Percentiles rank a stretch among this genome's conserved stretches.
These are phyloP conservation scores for Protomyces inouyei DNA, from an alignment of 1,139 yeast genomes.

Conservation along the genomic window DNA sequence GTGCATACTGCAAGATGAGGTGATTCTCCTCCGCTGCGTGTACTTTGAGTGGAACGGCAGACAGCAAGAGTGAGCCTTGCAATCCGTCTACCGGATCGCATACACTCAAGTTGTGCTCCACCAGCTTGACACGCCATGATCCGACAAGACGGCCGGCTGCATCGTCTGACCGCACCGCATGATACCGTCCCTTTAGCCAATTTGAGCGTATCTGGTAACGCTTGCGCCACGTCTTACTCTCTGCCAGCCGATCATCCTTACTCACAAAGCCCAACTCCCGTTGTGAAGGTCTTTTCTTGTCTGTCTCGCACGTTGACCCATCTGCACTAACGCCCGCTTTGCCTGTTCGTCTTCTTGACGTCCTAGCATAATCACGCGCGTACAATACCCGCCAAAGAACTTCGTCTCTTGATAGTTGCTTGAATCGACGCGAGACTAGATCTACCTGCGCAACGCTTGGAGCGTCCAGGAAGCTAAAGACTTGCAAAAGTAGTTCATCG, in stretches of 20 bases:
- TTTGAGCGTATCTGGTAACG: constrained; percentile 13
- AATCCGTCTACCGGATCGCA: not conserved
- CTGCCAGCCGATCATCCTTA: not conserved
- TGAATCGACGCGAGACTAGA: not conserved
- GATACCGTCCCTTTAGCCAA: constrained; percentile 12
- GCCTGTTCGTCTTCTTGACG: not conserved
- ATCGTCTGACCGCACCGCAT: not conserved
- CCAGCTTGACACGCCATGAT: not conserved
- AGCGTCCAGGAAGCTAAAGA: constrained; percentile 1
- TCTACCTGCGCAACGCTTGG: not conserved
- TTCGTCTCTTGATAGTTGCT: constrained; percentile 3
- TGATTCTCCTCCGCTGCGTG: not conserved
- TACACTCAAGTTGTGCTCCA: not conserved
- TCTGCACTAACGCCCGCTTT: not conserved
- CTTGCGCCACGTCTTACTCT: constrained; percentile 2
- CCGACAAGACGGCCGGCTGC: not conserved
- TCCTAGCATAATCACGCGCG: not conserved
- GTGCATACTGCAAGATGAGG: not conserved
- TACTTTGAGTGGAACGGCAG: not conserved
- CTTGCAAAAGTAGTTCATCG: constrained; percentile 6
- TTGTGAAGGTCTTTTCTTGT: not conserved
- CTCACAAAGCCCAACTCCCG: not conserved
- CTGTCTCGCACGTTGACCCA: not conserved
- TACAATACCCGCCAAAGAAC: constrained; percentile 8
- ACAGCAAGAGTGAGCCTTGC: not conserved